Base-by-base conservation (phyloP, 768 basidiomycete genomes). In the Calocybe indica region DNA sequence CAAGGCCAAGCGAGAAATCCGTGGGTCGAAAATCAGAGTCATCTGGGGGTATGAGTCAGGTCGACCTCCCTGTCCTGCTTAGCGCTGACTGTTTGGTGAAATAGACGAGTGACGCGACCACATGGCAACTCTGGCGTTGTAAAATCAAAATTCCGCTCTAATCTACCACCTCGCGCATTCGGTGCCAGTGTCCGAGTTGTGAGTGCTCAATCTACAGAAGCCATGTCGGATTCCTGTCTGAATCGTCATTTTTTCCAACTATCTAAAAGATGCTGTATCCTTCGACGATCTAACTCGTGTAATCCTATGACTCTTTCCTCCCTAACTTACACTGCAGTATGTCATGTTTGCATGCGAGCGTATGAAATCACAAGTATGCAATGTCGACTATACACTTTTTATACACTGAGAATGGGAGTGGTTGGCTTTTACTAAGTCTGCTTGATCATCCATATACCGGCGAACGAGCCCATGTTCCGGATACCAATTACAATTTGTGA, bases 61-160 rank as follows among this genome's bases (percentile, higher is more conserved):
- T 28, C 48, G 43, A 13, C 15, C 22, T 22, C 22, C 22, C 4
- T 22, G 22, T 22, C 22, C 4, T 22, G 1, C 22, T 22, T 22
- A 1, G 22, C 22, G 22, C 22, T 22, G 22, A 22, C 4, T 5
- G 33, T n/a, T 35, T 40, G 52, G 13, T 32, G 32, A 9, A 28
- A 7, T 45, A 91, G 92, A 62, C 91, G 92, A 59, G 83, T 95
- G 54, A 92, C 92, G 52, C 87, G 93, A 62, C 80, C 92, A 57
- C 93, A 97, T 70, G 94, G 96, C 57, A 87, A 82, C 69, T 88
- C 84, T 55, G 95, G 95, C 63, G 91, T 93, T 59, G 94, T 97
- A 59, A 93, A 94, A 73, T 85, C 90, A 72, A 96, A 96, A 79
- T 97, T 97, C 82, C 76, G 78, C 54, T 81, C 82, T 61, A 98